Base-by-base conservation (phyloP, 1,139 yeast genomes). In the Pichia inconspicua region DNA sequence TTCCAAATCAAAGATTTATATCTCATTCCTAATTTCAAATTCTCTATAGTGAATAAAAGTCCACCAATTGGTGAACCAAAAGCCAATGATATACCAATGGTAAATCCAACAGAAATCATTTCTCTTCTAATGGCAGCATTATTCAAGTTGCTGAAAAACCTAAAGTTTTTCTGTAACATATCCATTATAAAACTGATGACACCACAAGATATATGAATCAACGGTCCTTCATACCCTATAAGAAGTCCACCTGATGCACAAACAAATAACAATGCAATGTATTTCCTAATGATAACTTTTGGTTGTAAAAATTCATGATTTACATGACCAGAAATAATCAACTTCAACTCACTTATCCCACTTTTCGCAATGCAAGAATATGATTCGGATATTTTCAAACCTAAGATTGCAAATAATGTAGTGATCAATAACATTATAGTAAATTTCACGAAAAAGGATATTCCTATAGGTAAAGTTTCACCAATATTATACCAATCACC, bases 11-110 rank as follows among this genome's bases (percentile, higher is more conserved):
- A 74, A 50, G 73, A 75, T 27, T 79, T 78, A 25, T 83, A 80
- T 46, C 75, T 74, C 58, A 82, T 78, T 58, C 76, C 83, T 42
- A 81, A 74, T 4, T 84, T 78, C 52, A 85, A 71, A 52, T 78
- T 78, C 59, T 90, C 97, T 31, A 90, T 67, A 4, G 89, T 85
- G 66, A 90, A 90, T 31, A 90, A 66, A 1, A 90, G 95, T 5
- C 97, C 97, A 15, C 97, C 97, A 50, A 90, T 86, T 1, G 97
- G 97, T 0, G 97, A 84, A 48, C 89, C 89, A 67, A 90, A 90
- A 0, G 97, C 97, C 3, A 87, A 90, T 0, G 96, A 86, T 14
- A 90, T 90, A 9, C 97, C 97, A 0, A 95, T 88, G 0, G 96
- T 95, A 1, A 94, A 79, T 1, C 96, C 94, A 0, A 97, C 95